Percentiles rank a stretch among this genome's conserved stretches.
These are phyloP conservation scores for Kodamaea restingae DNA, from an alignment of 805 yeast genomes.

Conservation along the genomic window DNA sequence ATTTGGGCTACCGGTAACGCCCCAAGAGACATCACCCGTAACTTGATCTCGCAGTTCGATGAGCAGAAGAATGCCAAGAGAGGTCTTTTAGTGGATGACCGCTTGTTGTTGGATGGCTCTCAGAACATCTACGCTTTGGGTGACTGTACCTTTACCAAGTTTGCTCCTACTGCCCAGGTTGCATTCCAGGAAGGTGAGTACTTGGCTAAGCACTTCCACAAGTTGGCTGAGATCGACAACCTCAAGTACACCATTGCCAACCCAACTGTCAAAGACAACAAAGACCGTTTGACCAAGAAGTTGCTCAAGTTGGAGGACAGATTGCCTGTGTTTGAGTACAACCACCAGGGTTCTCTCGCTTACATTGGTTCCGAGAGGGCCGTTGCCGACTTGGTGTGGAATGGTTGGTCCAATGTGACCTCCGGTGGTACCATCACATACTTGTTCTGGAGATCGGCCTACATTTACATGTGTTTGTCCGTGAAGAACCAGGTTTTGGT, in stretches of 20 bases:
- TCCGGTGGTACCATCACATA: constrained; percentile 84
- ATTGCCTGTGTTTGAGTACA: constrained; percentile 66
- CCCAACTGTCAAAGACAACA: constrained; percentile 34
- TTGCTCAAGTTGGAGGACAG: constrained; percentile 39
- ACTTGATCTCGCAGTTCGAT: constrained; percentile 63
- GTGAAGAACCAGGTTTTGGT: constrained; percentile 85
- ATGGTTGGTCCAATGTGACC: constrained; percentile 73
- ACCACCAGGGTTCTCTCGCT: constrained; percentile 90
- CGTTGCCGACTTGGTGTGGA: constrained; percentile 83
- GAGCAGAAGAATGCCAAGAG: constrained; percentile 83
- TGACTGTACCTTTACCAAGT: constrained; percentile 89
- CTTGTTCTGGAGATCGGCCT: constrained; percentile 93
- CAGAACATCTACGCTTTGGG: constrained; percentile 85
- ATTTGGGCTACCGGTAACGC: constrained; percentile 99
- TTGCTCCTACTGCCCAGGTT: constrained; percentile 96
- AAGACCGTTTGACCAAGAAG: constrained; percentile 45
- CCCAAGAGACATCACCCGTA: constrained; percentile 69
- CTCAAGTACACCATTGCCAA: constrained; percentile 43
- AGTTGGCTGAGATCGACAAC: constrained; percentile 57
- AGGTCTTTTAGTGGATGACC: constrained; percentile 83
- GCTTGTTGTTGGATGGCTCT: constrained; percentile 77
- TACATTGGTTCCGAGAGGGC: constrained; percentile 93
- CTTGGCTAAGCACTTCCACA: constrained; percentile 69
- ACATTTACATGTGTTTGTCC: constrained; percentile 87
- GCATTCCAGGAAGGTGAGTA: constrained; percentile 92